Evolutionary conservation across 176 grass and related monocot genomes (phyloP).

Genomic region (Poa annua): DNA sequence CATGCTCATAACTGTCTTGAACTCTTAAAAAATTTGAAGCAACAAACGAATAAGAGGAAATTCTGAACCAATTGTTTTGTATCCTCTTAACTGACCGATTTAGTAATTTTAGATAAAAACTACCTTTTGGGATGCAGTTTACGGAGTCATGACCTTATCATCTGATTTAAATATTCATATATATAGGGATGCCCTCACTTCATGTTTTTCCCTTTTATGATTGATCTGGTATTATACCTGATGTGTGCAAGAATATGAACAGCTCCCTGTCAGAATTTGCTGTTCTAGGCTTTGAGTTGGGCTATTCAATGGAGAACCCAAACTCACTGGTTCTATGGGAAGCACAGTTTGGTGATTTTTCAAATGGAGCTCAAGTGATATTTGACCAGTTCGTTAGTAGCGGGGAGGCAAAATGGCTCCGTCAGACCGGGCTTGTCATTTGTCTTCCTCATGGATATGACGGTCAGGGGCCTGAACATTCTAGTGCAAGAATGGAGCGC

Average conservation of each 20-base stretch:
- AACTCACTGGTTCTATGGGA: constrained; percentile 96
- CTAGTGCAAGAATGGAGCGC: constrained; percentile 90
- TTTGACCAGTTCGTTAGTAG: constrained; percentile 99
- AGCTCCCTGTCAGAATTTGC: constrained; percentile 99
- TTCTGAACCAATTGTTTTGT: neutral
- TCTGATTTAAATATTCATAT: neutral
- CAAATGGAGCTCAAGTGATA: constrained; percentile 99
- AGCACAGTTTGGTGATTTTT: constrained; percentile 97
- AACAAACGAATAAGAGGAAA: constrained; percentile 8
- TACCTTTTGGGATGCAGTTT: neutral
- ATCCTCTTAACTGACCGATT: neutral
- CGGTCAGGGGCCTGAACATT: constrained; percentile 98
- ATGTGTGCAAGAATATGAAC: constrained; percentile 44
- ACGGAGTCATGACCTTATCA: neutral
- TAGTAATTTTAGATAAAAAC: constrained; percentile 24
- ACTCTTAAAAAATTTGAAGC: neutral
- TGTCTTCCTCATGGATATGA: constrained; percentile 97
- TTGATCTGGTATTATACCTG: constrained; percentile 29
- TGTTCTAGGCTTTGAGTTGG: constrained; percentile 97
- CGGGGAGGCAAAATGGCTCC: constrained; percentile 96
- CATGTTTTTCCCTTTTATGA: neutral
- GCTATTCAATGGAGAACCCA: constrained; percentile 97
- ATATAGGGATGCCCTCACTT: neutral
- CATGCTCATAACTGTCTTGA: constrained; percentile 27
- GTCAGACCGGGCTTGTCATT: constrained; percentile 83